Base-by-base conservation (phyloP, 345 rosid species). In the Citrus unshiu region DNA sequence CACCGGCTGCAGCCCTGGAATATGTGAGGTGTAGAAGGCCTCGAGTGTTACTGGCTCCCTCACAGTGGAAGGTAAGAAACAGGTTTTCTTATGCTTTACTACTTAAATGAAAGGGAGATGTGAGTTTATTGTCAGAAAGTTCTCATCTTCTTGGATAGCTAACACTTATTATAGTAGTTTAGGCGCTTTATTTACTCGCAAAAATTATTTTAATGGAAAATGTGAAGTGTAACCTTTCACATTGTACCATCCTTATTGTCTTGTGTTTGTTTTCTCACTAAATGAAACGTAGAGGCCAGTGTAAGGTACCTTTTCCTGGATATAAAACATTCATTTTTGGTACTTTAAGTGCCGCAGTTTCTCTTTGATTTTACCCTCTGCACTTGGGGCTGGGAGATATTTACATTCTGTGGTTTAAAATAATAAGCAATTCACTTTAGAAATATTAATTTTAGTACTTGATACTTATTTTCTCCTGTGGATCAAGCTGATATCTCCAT, bases 21-120 rank as follows among this genome's bases (percentile, higher is more conserved):
- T 80, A 80, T 62, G 94, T 91, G 61, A 84, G 86, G 68, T 88
- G 89, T 25, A 85, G 87, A 88, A 89, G 94, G 81, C 94, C 94
- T 59, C 74, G 91, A 60, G 92, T 91, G 58, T 85, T 89, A 74
- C 84, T 91, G 21, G 91, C 92, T 30, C 92, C 90, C 39, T 82
- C 89, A 2, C 94, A 91, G 67, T 91, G 91, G 94, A 84, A 88
- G 89, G 92, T 91, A 72, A 73, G 60, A 76, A 22, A 40, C 54
- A 62, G 69, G 29, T 24, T 4, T 35, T 62, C 30, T 7, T 24
- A 59, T 35, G 37, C n/a, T 54, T 60, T 39, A 7, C 18, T 64
- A 68, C 57, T 24, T 74, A 6, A 24, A 59, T 57, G 51, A 25
- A 34, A 27, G 34, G 59, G 49, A 34, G 56, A 58, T 12, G 25